These are phyloP conservation scores for Litchi chinensis DNA, from an alignment of 345 rosid genomes.

Conservation along the genomic window DNA sequence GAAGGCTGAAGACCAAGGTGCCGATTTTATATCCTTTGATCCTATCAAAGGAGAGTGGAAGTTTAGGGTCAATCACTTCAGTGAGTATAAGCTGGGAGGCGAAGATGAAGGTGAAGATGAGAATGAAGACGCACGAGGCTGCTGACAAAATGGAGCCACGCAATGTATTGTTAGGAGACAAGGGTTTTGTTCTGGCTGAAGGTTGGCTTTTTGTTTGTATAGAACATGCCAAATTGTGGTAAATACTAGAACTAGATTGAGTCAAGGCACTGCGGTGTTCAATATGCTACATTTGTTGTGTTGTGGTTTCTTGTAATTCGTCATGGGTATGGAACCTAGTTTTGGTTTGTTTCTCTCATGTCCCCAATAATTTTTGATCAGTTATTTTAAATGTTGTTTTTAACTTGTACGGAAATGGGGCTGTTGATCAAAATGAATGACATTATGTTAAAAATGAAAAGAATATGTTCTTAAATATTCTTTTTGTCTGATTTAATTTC, in stretches of 20 bases:
- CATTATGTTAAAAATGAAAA: background rate
- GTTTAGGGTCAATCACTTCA: slow-evolving; percentile 85
- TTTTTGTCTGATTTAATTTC: background rate
- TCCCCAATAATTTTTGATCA: background rate
- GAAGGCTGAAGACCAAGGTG: slow-evolving; percentile 91
- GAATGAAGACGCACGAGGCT: slow-evolving; percentile 9
- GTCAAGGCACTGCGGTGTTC: background rate
- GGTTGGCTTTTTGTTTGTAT: slow-evolving; percentile 19
- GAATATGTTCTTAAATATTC: background rate
- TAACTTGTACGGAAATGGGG: background rate
- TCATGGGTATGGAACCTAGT: background rate
- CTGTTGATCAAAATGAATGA: background rate
- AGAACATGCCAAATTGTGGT: slow-evolving; percentile 17
- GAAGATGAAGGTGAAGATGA: slow-evolving; percentile 39
- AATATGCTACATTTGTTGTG: slow-evolving; percentile 3
- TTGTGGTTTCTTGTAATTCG: background rate
- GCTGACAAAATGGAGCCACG: slow-evolving; percentile 22
- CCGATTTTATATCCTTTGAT: slow-evolving; percentile 81
- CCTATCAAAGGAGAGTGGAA: slow-evolving; percentile 84
- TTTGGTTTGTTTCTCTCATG: background rate
- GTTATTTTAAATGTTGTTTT: background rate
- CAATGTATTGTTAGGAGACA: background rate
- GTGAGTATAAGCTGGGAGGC: slow-evolving; percentile 60
- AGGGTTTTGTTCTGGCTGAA: background rate
- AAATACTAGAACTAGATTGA: background rate